Evolutionary conservation across 139 green algal species (phyloP).

Genomic region (Ettlia oleoabundans): DNA sequence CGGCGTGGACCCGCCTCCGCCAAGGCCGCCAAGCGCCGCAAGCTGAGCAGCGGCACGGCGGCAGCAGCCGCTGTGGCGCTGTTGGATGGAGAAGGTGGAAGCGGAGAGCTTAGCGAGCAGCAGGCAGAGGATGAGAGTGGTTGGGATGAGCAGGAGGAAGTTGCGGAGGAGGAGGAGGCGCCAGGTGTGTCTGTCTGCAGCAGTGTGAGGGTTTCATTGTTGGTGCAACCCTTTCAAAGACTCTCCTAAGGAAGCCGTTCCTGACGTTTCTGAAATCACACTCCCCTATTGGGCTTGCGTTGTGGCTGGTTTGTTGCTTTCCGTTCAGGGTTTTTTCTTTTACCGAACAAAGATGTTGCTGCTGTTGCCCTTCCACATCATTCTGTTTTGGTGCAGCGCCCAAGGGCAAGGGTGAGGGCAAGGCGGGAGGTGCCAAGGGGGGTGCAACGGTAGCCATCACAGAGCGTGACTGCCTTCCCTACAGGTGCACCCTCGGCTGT

Average conservation of each 20-base stretch:
- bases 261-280: too few species aligned
- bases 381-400: neutral
- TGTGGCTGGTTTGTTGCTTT: too few species aligned
- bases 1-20: neutral
- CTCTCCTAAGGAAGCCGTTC: too few species aligned
- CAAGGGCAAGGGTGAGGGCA: neutral
- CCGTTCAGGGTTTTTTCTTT: too few species aligned
- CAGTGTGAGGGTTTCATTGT: too few species aligned
- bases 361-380: too few species aligned
- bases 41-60: neutral
- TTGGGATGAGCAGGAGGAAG: neutral
- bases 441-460: conserved; percentile 5
- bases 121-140: neutral
- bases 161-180: neutral
- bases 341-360: too few species aligned
- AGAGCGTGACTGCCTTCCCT: conserved; percentile 1
- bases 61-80: neutral
- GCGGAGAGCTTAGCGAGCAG: neutral
- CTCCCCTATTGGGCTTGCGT: too few species aligned
- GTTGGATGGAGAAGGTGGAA: neutral
- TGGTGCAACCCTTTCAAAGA: too few species aligned
- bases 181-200: too few species aligned
- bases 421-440: neutral
- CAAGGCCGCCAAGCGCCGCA: neutral
- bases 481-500: too few species aligned